Evolutionary conservation across 805 yeast species (phyloP).

Genomic region (Tetrapisispora arboricola): DNA sequence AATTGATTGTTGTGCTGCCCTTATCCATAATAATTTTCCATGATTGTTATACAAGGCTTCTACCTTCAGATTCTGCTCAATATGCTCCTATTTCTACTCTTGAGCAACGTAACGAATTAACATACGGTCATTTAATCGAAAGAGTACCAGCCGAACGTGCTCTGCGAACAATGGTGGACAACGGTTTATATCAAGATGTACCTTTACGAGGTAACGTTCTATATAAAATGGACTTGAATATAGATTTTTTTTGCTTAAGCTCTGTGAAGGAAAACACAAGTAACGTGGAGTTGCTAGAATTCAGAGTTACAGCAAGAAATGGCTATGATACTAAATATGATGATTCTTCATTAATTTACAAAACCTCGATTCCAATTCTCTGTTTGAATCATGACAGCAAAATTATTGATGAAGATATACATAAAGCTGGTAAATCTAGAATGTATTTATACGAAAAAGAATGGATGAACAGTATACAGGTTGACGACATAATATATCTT

Average conservation of each 20-base stretch:
- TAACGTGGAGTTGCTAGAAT: neutral
- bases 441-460: slow-evolving; percentile 10
- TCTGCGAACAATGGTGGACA: slow-evolving; percentile 12
- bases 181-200: slow-evolving; percentile 19
- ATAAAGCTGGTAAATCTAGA: slow-evolving; percentile 10
- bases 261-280: neutral
- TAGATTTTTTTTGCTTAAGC: slow-evolving; percentile 17
- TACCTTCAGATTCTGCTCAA: slow-evolving; percentile 23
- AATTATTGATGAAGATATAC: slow-evolving; percentile 6
- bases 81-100: slow-evolving; percentile 14
- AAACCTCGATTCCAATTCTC: slow-evolving; percentile 8
- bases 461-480: slow-evolving; percentile 17
- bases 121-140: slow-evolving; percentile 8
- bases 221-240: slow-evolving; percentile 20
- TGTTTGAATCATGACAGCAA: slow-evolving; percentile 8
- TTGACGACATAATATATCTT: slow-evolving; percentile 12
- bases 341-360: slow-evolving; percentile 4
- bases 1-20: slow-evolving; percentile 21
- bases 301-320: neutral
- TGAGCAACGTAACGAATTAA: neutral
- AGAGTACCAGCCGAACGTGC: slow-evolving; percentile 10
- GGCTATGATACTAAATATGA: neutral
- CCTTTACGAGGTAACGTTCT: slow-evolving; percentile 15
- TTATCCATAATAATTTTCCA: slow-evolving; percentile 21
- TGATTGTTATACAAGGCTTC: slow-evolving; percentile 20